phyloP scores from a whole-genome alignment of 2,329 filamentous ascomycete genomes.

The Exophiala sp. region DNA sequence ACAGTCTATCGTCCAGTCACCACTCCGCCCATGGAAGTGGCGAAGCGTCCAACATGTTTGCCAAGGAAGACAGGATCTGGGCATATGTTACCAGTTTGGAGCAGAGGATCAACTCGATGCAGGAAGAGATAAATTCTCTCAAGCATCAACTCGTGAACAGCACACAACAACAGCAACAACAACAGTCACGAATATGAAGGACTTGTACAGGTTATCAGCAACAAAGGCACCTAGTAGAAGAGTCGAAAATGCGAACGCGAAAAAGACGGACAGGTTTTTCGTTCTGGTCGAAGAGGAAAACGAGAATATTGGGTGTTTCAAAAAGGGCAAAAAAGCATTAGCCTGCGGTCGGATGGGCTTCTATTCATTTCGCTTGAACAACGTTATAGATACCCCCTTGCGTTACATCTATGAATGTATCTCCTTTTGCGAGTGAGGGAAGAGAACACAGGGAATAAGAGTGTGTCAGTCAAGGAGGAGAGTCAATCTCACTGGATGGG shows the following conservation, averaged over 20 bases:
- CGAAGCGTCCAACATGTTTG: slow-evolving; percentile 27
- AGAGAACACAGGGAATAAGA: neutral
- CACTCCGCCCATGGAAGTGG: slow-evolving; percentile 31
- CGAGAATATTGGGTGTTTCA: neutral
- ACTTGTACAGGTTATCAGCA: neutral
- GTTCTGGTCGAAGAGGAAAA: too few relatives aligned
- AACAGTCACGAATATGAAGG: slow-evolving; percentile 2
- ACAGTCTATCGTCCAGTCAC: slow-evolving; percentile 32
- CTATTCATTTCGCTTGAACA: slow-evolving; percentile 14
- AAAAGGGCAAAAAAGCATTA: too few relatives aligned
- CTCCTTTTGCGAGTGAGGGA: neutral
- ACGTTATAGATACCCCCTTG: slow-evolving; percentile 21
- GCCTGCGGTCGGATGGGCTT: neutral
- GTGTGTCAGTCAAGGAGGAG: neutral
- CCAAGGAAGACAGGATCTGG: slow-evolving; percentile 41
- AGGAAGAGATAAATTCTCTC: slow-evolving; percentile 40
- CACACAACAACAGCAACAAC: slow-evolving; percentile 11
- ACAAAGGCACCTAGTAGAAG: neutral
- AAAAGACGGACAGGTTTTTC: slow-evolving; percentile 9
- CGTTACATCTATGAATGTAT: slow-evolving; percentile 5
- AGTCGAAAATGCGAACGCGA: slow-evolving; percentile 3
- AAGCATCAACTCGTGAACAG: slow-evolving; percentile 37
- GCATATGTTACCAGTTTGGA: slow-evolving; percentile 43
- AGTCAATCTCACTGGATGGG: neutral
- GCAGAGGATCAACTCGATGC: slow-evolving; percentile 39